These are phyloP conservation scores for Hymenoscyphus scutula DNA, from an alignment of 2,329 filamentous ascomycete genomes.

Conservation along the genomic window DNA sequence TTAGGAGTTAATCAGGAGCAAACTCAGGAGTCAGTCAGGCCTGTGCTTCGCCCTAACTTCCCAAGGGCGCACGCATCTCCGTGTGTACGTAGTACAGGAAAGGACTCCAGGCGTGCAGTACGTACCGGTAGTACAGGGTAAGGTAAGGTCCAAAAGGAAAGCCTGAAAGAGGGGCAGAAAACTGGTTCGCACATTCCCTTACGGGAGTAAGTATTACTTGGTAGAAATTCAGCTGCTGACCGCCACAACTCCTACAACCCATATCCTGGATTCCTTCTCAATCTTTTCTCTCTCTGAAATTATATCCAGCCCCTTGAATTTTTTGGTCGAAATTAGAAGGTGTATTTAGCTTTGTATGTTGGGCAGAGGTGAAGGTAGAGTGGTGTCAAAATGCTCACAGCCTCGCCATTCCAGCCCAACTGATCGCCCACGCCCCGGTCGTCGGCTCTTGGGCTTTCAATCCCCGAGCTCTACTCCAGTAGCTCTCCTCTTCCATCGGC, in stretches of 20 bases:
- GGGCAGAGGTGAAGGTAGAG: not conserved
- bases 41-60: not conserved
- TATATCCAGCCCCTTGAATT: not conserved
- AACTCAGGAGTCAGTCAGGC: too few relatives aligned
- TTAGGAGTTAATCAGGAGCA: not conserved
- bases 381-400: not conserved
- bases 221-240: slow-evolving; percentile 1
- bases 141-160: too few relatives aligned
- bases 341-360: not conserved
- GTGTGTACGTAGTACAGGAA: too few relatives aligned
- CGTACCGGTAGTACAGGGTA: not conserved
- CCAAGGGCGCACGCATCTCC: not conserved
- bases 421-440: not conserved
- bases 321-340: not conserved
- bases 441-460: not conserved
- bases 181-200: not conserved
- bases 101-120: too few relatives aligned
- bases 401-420: slow-evolving; percentile 3
- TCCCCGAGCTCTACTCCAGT: not conserved
- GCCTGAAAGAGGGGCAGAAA: not conserved
- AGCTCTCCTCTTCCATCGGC: not conserved
- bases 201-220: too few relatives aligned
- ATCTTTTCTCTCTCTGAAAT: not conserved
- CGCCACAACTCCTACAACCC: not conserved
- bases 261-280: not conserved